These are phyloP conservation scores for Suillus occidentalis DNA, from an alignment of 768 basidiomycete genomes.

Conservation along the genomic window DNA sequence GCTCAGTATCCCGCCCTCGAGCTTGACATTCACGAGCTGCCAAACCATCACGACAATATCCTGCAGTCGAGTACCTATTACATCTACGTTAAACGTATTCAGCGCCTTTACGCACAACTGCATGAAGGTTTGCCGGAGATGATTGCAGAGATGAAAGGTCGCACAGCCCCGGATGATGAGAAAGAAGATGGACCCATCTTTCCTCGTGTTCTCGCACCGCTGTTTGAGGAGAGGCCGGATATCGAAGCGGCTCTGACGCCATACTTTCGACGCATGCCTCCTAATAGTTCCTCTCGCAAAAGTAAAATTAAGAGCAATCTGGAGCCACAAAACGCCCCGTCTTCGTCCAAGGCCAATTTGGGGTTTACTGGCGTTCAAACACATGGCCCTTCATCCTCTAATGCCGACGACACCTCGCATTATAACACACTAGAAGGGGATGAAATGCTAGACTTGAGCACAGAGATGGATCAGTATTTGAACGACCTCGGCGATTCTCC, in stretches of 20 bases:
- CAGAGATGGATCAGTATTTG: conserved; percentile 29
- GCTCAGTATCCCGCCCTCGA: conserved; percentile 9
- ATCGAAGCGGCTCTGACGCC: neutral
- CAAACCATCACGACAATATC: neutral
- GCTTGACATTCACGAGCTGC: neutral
- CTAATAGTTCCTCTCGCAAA: neutral
- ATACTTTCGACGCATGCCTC: neutral
- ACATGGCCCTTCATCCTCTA: neutral
- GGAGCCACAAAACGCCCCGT: neutral
- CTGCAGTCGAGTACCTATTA: neutral
- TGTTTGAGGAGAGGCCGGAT: neutral
- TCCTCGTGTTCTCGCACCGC: neutral
- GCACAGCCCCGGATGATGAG: no score
- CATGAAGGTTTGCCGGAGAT: neutral
- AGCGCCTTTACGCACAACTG: neutral
- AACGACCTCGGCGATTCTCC: conserved; percentile 27
- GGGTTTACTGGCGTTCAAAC: neutral
- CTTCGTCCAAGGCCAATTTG: neutral
- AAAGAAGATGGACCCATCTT: neutral
- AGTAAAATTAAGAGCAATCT: neutral
- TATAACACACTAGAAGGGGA: neutral
- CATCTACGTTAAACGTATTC: neutral
- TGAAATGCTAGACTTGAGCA: conserved; percentile 13
- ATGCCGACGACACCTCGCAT: neutral
- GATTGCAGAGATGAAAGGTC: neutral